Evolutionary conservation across 345 rosid species (phyloP).

Genomic region (Cochlearia excelsa): DNA sequence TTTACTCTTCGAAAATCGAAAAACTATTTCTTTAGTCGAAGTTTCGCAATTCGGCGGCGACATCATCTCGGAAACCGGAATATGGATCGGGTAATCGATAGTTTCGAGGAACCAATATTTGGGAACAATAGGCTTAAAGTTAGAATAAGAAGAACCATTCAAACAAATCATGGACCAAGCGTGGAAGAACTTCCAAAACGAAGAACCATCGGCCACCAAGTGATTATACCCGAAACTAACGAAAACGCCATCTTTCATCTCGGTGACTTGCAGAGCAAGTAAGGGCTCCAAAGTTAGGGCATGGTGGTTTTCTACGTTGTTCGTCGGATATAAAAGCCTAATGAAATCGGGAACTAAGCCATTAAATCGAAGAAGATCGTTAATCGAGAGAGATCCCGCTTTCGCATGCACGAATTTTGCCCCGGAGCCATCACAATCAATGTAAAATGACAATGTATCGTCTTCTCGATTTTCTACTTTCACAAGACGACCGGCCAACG

Average conservation of each 20-base stretch:
- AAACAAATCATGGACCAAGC: constrained; percentile 45
- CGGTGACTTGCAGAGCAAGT: constrained; percentile 45
- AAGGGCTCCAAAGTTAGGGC: constrained; percentile 36
- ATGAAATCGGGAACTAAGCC: constrained; percentile 33
- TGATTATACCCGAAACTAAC: constrained; percentile 46
- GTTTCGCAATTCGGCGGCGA: not conserved
- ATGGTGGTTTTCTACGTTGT: constrained; percentile 24
- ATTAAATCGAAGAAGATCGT: constrained; percentile 27
- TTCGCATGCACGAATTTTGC: constrained; percentile 36
- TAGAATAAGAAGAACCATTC: not conserved
- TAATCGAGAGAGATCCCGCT: constrained; percentile 33
- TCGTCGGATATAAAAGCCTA: constrained; percentile 34
- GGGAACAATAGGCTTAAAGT: constrained; percentile 19
- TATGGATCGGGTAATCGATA: constrained; percentile 16
- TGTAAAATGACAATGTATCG: constrained; percentile 21
- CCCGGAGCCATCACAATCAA: constrained; percentile 21
- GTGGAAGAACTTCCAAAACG: constrained; percentile 47
- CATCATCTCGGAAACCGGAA: constrained; percentile 30
- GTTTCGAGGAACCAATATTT: constrained; percentile 28
- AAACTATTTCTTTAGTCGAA: constrained; percentile 32
- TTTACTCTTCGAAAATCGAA: constrained; percentile 32
- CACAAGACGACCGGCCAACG: constrained; percentile 32
- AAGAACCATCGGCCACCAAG: constrained; percentile 39
- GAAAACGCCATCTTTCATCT: constrained; percentile 45
- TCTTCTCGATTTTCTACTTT: constrained; percentile 18